These are phyloP conservation scores for Pleurotus tuoliensis DNA, from an alignment of 768 basidiomycete genomes.

Conservation along the genomic window DNA sequence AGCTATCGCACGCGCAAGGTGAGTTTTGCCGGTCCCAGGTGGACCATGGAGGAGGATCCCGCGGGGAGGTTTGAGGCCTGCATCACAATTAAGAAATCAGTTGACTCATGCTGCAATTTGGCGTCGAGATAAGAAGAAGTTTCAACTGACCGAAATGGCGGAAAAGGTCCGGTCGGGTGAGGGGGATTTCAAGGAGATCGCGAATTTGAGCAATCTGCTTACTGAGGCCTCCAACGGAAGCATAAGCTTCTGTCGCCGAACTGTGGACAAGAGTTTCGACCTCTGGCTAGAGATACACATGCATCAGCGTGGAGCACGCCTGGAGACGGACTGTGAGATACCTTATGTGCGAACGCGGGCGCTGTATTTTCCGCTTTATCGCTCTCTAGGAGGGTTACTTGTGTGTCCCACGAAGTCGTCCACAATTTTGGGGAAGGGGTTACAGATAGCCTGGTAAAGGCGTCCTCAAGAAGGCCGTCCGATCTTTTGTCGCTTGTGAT, in stretches of 20 bases:
- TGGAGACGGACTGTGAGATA: conserved; percentile 16
- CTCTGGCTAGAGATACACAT: conserved; percentile 32
- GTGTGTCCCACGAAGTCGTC: conserved; percentile 67
- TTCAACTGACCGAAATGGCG: conserved; percentile 57
- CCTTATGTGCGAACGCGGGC: conserved; percentile 29
- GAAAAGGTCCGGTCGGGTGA: conserved; percentile 80
- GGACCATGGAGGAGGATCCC: conserved; percentile 94
- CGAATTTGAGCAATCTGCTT: conserved; percentile 85
- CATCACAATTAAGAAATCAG: neutral
- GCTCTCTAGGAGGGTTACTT: conserved; percentile 39
- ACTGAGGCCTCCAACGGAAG: conserved; percentile 81
- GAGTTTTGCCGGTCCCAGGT: conserved; percentile 97
- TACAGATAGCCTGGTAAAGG: conserved; percentile 44
- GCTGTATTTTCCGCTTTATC: conserved; percentile 10
- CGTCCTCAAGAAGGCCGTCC: conserved; percentile 26
- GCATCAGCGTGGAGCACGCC: neutral
- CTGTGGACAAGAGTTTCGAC: conserved; percentile 44
- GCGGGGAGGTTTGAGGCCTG: conserved; percentile 91
- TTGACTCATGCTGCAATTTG: neutral
- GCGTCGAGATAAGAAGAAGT: conserved; percentile 4
- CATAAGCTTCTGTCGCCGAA: conserved; percentile 57
- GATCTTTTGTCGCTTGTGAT: conserved; percentile 24
- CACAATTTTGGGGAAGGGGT: conserved; percentile 39
- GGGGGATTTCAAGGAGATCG: conserved; percentile 81
- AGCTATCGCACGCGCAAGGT: conserved; percentile 91